Base-by-base conservation (phyloP, 164 flowering plant species). In the Aristolochia californica region DNA sequence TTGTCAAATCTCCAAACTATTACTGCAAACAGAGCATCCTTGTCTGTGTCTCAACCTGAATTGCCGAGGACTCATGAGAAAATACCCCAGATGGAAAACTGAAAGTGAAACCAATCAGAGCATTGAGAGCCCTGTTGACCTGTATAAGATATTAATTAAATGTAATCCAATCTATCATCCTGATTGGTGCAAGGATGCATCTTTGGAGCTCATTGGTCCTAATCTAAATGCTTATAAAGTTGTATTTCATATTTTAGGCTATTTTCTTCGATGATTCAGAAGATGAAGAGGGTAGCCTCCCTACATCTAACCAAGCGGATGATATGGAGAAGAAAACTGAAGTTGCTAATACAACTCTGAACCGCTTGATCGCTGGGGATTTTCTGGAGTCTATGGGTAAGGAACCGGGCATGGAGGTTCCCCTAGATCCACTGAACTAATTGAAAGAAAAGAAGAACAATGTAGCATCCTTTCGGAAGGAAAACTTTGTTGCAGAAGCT, bases 191-290 rank as follows among this genome's bases (percentile, higher is more conserved):
- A 50, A 5, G 28, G 51, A 45, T 57, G 60, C 51, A n/a, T 57
- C 38, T 25, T 16, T 50, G 23, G 16, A 23, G 17, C 27, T 9
- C 25, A 5, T 49, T 49, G 53, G 27, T 16, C 18, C 10, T 18
- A 13, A 4, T 5, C 30, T 15, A 18, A 25, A 13, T 16, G 40
- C 53, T 43, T 38, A 44, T 26, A 50, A 22, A 16, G 7, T 14
- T 50, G 14, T 20, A 11, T 24, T 27, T 16, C 2, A 1, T 5
- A 25, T 38, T 4, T 38, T 80, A 93, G 99, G 96, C 97, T 53
- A 94, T 94, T 57, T 94, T 94, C 75, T 94, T 97, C 57, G 99
- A 94, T 73, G 99, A 94, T 64, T 89, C 97, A 34, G 97, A 86
- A 40, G 88, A 81, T 64, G 99, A 90, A 62, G 81, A 47, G 34